These are phyloP conservation scores for Suhomyces choctaworum DNA, from an alignment of 1,139 yeast species.

Conservation along the genomic window DNA sequence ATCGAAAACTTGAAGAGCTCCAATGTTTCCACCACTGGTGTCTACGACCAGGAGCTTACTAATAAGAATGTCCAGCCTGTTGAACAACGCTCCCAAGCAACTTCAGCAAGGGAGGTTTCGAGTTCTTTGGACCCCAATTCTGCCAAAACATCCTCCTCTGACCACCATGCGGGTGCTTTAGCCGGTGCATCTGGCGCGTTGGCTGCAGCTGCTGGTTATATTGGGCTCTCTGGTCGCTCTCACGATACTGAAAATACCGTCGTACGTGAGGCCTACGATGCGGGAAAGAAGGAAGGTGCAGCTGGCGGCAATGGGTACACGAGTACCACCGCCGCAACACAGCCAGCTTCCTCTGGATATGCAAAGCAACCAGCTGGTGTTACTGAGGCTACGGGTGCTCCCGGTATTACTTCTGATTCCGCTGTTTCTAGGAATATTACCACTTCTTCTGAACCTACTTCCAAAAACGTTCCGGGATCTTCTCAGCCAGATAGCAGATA, in stretches of 20 bases:
- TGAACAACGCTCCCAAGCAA: background rate
- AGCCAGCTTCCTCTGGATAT: background rate
- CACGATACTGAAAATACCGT: background rate
- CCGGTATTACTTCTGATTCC: background rate
- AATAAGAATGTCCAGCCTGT: background rate
- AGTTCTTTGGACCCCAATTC: constrained; percentile 2
- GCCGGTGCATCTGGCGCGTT: constrained; percentile 14
- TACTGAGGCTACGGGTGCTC: background rate
- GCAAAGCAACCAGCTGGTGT: background rate
- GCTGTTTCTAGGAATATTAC: no score
- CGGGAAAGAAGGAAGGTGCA: background rate
- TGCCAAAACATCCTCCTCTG: constrained; percentile 4
- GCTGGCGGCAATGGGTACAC: background rate
- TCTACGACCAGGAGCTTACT: constrained; percentile 18
- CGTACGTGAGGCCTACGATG: background rate
- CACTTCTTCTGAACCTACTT: background rate
- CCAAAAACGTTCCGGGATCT: background rate
- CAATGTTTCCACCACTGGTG: constrained; percentile 21
- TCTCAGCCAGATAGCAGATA: background rate
- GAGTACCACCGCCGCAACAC: background rate
- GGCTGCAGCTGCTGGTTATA: constrained; percentile 20
- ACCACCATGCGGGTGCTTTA: constrained; percentile 8
- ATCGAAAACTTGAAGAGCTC: constrained; percentile 23
- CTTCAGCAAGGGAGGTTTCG: background rate
- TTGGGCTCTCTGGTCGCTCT: constrained; percentile 14